Base-by-base conservation (phyloP, 345 rosid genomes). In the Hibiscus syriacus region DNA sequence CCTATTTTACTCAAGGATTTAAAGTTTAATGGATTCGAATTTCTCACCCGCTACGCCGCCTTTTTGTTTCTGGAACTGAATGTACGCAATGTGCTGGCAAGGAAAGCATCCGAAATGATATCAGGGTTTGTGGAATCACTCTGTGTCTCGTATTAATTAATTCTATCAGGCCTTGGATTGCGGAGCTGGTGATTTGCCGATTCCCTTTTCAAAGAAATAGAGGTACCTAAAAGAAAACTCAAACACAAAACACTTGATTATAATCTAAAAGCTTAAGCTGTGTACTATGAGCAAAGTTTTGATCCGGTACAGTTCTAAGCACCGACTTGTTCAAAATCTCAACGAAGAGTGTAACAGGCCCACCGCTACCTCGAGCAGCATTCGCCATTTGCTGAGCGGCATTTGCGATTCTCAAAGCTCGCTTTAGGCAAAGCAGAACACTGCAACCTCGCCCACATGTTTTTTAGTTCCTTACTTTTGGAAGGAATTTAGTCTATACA, bases 361-460 rank as follows among this genome's bases (percentile, higher is more conserved):
- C n/a, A n/a, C 82, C 80, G 80, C 80, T 84, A 86, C 79, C 90
- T 79, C 90, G 98, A 64, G n/a, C n/a, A n/a, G n/a, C n/a, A n/a
- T n/a, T 80, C 82, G 87, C 79, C 90, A n/a, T n/a, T n/a, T n/a
- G n/a, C 80, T 92, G 98, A 64, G 96, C 95, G 64, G 95, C 92
- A 77, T 92, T 90, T 3, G 98, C 95, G 66, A 92, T 92, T 74
- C 98, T 79, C 71, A 92, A 71, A 38, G 96, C 92, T 68, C 96
- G 90, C 77, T 84, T 85, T 68, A 90, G 79, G 79, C 96, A 92
- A 29, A 92, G 87, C 38, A 87, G 84, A n/a, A n/a, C 98, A 83
- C 98, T 92, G 72, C 61, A 74, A 55, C 8, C 5, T 52, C 32
- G 20, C n/a, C n/a, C n/a, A n/a, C n/a, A n/a, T 52, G n/a, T n/a